These are phyloP conservation scores for Magnaporthiopsis rhizophila DNA, from an alignment of 2,329 filamentous ascomycete genomes.

Conservation along the genomic window DNA sequence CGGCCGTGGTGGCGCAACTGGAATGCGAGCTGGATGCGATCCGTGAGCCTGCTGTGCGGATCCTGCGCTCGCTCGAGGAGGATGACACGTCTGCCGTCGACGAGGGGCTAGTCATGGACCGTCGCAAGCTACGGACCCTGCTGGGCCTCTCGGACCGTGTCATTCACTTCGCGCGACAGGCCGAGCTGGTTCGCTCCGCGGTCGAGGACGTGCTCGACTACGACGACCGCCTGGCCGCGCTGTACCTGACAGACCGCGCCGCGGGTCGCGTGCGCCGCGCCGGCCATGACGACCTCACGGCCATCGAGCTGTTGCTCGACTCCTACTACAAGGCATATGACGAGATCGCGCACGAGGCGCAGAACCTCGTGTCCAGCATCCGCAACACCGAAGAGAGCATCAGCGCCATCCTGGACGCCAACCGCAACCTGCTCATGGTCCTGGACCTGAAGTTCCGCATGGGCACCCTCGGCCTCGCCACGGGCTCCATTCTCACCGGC, in stretches of 20 bases:
- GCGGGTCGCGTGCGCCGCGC: constrained; percentile 61
- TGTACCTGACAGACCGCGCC: constrained; percentile 90
- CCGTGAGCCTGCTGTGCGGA: constrained; percentile 80
- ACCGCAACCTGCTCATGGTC: constrained; percentile 96
- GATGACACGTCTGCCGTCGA: constrained; percentile 35
- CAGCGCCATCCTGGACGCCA: constrained; percentile 93
- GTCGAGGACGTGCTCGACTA: constrained; percentile 94
- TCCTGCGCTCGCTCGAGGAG: constrained; percentile 85
- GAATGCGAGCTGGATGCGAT: constrained; percentile 94
- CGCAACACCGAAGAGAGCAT: constrained; percentile 97
- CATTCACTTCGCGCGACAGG: constrained; percentile 95
- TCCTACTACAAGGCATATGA: constrained; percentile 97
- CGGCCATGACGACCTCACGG: constrained; percentile 75
- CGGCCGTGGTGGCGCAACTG: constrained; percentile 84
- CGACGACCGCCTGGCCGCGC: constrained; percentile 89
- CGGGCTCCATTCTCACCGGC: constrained; percentile 88
- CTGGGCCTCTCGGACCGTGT: constrained; percentile 93
- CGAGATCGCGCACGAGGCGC: constrained; percentile 92
- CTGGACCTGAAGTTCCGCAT: constrained; percentile 95
- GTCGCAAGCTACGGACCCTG: constrained; percentile 83
- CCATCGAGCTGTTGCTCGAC: constrained; percentile 93
- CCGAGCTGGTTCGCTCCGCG: constrained; percentile 84
- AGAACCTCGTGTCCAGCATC: constrained; percentile 88
- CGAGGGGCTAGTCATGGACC: constrained; percentile 52
- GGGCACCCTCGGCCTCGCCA: constrained; percentile 85